phyloP scores from a whole-genome alignment of 495 filamentous ascomycete species.

The Aspergillus kassunensis region DNA sequence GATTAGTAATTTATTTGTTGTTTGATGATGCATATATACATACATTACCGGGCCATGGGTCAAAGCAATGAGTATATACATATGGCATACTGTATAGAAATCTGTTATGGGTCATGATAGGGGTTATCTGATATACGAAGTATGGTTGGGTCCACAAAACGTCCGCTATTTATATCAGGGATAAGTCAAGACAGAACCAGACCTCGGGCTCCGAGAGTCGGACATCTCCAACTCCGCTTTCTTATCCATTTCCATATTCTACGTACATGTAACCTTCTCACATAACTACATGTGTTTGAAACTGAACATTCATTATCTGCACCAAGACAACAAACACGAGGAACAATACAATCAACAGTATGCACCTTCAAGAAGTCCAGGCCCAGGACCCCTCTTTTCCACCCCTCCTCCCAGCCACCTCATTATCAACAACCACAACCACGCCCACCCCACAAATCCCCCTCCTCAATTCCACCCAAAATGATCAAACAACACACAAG shows the following conservation, averaged over 20 bases:
- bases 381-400: not conserved
- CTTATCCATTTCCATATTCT: no score
- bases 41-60: not conserved
- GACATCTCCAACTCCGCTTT: not conserved
- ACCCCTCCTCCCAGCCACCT: not conserved
- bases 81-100: no score
- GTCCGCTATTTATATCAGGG: not conserved
- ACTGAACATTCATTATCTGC: not conserved
- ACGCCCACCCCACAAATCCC: slow-evolving; percentile 3
- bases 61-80: no score
- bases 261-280: no score
- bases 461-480: slow-evolving; percentile 18
- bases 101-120: no score
- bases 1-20: slow-evolving; percentile 75
- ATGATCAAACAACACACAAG: not conserved
- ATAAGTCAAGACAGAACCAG: not conserved
- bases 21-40: slow-evolving; percentile 32
- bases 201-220: not conserved
- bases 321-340: not conserved
- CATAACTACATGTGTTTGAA: not conserved
- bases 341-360: no score
- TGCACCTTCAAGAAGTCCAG: slow-evolving; percentile 10
- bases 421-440: slow-evolving; percentile 10
- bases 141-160: not conserved
- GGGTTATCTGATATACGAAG: not conserved